A percentile compares a stretch with the other conserved stretches of the same genome.
phyloP scores from a whole-genome alignment of 78 protist species.

The Creolimax fragrantissima region DNA sequence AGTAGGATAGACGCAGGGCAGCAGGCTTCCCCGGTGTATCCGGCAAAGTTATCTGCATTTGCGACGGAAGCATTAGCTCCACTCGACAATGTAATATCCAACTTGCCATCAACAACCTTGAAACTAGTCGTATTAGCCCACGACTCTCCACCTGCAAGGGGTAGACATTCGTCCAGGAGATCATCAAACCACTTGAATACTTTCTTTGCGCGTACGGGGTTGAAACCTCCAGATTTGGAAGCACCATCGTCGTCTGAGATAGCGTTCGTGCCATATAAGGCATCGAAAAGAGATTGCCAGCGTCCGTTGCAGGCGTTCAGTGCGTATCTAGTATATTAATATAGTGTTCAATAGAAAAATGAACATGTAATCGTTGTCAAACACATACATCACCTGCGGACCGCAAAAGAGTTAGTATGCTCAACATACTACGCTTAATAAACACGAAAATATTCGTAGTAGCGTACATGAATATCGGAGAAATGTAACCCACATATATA shows the following conservation, averaged over 20 bases:
- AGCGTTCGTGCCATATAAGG: slow-evolving; percentile 15
- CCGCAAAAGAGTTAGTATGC: too few species aligned
- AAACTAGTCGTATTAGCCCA: neutral
- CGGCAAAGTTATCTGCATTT: neutral
- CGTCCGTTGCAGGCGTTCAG: slow-evolving; percentile 18
- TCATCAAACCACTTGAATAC: neutral
- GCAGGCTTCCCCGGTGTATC: neutral
- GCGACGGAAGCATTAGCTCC: neutral
- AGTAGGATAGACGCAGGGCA: neutral
- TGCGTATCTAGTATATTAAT: neutral
- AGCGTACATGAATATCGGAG: too few species aligned
- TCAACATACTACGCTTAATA: too few species aligned
- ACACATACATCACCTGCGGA: too few species aligned
- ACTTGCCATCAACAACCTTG: neutral
- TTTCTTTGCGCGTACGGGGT: neutral
- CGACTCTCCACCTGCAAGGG: neutral
- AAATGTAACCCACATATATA: too few species aligned
- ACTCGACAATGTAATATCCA: neutral
- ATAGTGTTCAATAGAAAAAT: too few species aligned
- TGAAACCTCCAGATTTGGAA: neutral
- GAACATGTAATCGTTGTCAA: too few species aligned
- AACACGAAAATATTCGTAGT: too few species aligned
- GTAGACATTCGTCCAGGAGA: neutral
- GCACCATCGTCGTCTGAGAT: neutral
- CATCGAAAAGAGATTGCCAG: slow-evolving; percentile 17